These are phyloP conservation scores for Tulasnella sp. DNA, from an alignment of 768 basidiomycete species.

Conservation along the genomic window DNA sequence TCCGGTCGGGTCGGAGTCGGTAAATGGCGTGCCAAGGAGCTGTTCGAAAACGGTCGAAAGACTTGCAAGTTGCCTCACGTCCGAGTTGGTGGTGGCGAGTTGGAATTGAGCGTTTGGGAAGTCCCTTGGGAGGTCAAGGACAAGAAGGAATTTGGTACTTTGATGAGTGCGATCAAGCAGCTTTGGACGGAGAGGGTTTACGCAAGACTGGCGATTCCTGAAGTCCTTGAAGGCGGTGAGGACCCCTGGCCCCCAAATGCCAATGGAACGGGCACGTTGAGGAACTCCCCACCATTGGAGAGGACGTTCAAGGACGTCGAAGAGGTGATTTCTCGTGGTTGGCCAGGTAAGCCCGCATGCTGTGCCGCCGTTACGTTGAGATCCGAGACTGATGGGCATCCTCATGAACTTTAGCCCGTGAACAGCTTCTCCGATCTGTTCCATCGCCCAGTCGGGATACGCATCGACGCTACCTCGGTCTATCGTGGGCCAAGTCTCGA, in stretches of 20 bases:
- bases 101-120: slow-evolving; percentile 21
- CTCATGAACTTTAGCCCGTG: not conserved
- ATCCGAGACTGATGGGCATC: not conserved
- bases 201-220: slow-evolving; percentile 19
- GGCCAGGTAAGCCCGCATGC: slow-evolving; percentile 16
- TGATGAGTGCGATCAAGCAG: slow-evolving; percentile 16
- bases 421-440: not conserved
- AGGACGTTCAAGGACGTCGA: slow-evolving; percentile 18
- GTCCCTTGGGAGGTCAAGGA: slow-evolving; percentile 17
- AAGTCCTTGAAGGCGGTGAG: slow-evolving; percentile 20
- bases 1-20: slow-evolving; percentile 17
- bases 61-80: slow-evolving; percentile 20
- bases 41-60: slow-evolving; percentile 22
- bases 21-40: slow-evolving; percentile 21
- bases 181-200: slow-evolving; percentile 22
- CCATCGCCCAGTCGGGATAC: slow-evolving; percentile 1
- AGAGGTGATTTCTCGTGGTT: slow-evolving; percentile 11
- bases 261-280: not conserved
- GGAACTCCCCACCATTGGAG: slow-evolving; percentile 6
- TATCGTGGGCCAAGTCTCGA: slow-evolving; percentile 18
- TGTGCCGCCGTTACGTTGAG: not conserved
- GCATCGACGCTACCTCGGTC: slow-evolving; percentile 13
- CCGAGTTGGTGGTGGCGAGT: slow-evolving; percentile 19
- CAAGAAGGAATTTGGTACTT: slow-evolving; percentile 15
- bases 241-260: not conserved